phyloP scores from a whole-genome alignment of 306 rosid genomes.

The Lupinus albus region DNA sequence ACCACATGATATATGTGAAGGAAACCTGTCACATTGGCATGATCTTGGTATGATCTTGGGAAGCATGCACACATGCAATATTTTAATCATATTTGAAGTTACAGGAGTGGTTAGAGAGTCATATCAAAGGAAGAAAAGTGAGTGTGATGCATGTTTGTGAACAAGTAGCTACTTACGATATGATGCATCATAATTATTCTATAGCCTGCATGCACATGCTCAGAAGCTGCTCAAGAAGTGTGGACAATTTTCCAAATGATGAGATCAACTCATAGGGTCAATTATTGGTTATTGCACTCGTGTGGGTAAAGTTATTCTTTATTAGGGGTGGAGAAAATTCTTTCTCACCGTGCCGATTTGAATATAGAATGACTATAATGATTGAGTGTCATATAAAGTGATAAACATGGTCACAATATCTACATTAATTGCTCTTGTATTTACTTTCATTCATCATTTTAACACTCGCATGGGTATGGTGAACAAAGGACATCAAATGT shows the following conservation, averaged over 20 bases:
- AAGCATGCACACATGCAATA: slow-evolving; percentile 25
- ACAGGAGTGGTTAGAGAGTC: slow-evolving; percentile 26
- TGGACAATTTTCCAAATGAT: not conserved
- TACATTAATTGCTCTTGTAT: too few species aligned
- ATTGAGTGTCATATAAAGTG: too few species aligned
- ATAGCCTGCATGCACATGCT: not conserved
- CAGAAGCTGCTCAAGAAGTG: not conserved
- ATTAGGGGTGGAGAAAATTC: too few species aligned
- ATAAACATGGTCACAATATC: too few species aligned
- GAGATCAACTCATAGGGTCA: not conserved
- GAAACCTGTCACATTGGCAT: not conserved
- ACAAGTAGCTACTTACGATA: not conserved
- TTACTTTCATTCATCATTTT: too few species aligned
- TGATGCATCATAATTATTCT: not conserved
- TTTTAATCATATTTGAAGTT: not conserved
- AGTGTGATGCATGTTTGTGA: not conserved
- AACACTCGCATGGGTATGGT: too few species aligned
- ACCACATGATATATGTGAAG: not conserved
- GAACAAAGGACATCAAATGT: too few species aligned
- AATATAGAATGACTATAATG: too few species aligned
- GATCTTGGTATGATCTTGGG: not conserved
- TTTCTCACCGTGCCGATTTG: too few species aligned
- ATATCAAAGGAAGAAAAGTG: not conserved
- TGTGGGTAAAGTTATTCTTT: too few species aligned
- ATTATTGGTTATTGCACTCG: not conserved